Conservation (phyloP, 1,284 basidiomycete species). For the Sporisorium sorghi region DNA sequence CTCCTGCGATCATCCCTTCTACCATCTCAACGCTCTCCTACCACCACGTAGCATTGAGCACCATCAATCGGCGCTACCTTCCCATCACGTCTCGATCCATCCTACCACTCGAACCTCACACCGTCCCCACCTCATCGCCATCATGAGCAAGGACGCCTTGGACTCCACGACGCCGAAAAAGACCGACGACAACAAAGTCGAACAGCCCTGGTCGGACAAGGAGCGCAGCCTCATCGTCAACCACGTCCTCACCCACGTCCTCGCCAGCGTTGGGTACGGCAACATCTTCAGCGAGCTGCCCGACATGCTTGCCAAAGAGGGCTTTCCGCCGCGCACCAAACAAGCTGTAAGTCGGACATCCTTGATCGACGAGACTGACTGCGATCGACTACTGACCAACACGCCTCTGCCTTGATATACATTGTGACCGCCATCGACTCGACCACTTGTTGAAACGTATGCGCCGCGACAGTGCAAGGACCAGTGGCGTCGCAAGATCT, state of each 20-base stretch:
- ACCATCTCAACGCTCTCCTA: background rate
- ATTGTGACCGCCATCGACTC: background rate
- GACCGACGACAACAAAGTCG: conserved; percentile 2
- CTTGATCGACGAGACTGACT: background rate
- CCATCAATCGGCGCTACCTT: too few species aligned
- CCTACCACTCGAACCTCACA: background rate
- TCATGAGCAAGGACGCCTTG: conserved; percentile 7
- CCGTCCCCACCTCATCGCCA: background rate
- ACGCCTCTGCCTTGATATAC: background rate
- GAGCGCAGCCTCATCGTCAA: conserved; percentile 29
- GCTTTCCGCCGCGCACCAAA: conserved; percentile 5
- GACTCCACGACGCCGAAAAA: background rate
- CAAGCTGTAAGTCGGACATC: conserved; percentile 11
- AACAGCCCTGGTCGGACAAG: conserved; percentile 27
- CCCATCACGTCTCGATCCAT: background rate
- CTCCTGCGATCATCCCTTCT: background rate
- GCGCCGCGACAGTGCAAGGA: conserved; percentile 10
- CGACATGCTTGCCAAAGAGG: conserved; percentile 11
- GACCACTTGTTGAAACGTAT: background rate
- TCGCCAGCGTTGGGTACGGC: conserved; percentile 11
- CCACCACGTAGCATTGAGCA: background rate
- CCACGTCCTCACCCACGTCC: conserved; percentile 25
- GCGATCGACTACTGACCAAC: background rate
- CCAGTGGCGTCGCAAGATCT: conserved; percentile 39
- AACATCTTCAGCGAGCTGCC: conserved; percentile 12